These are phyloP conservation scores for Marchantia polymorpha DNA, from an alignment of 225 moss, liverwort and hornwort genomes.

Conservation along the genomic window DNA sequence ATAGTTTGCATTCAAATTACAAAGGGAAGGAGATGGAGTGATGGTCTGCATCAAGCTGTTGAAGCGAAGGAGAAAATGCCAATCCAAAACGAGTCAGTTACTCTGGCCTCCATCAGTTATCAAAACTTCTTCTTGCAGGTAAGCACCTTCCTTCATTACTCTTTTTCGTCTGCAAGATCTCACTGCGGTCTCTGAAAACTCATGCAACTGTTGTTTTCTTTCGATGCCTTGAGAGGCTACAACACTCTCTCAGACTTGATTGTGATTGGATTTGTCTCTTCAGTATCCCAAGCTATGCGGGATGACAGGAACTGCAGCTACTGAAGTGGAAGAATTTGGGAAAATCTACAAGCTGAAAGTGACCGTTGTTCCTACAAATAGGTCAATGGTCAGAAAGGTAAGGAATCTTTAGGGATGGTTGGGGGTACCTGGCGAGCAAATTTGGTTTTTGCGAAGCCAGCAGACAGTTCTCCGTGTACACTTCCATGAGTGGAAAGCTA, in stretches of 20 bases:
- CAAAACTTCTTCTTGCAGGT: constrained; percentile 97
- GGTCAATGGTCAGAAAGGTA: constrained; percentile 87
- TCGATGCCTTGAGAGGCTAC: background rate
- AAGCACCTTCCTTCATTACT: background rate
- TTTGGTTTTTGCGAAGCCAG: too few species aligned
- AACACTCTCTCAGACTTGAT: too few species aligned
- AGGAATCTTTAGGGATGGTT: background rate
- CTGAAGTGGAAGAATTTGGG: constrained; percentile 77
- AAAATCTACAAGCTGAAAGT: constrained; percentile 91
- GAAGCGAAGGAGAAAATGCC: constrained; percentile 91
- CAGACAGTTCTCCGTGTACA: too few species aligned
- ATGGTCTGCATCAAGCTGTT: constrained; percentile 95
- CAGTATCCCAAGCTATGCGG: constrained; percentile 93
- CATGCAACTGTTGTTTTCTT: background rate
- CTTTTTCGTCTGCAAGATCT: background rate
- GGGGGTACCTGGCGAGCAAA: too few species aligned
- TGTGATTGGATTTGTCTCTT: constrained; percentile 25
- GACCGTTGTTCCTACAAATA: constrained; percentile 91
- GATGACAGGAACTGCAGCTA: constrained; percentile 99
- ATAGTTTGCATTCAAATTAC: background rate
- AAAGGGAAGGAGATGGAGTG: constrained; percentile 93
- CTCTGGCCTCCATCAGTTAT: constrained; percentile 91
- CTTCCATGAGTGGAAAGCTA: background rate
- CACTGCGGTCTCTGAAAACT: background rate
- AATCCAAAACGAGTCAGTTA: constrained; percentile 96